A percentile compares a stretch with the other conserved stretches of the same genome.
phyloP scores from a whole-genome alignment of 345 rosid species.

The Luvunga scandens region DNA sequence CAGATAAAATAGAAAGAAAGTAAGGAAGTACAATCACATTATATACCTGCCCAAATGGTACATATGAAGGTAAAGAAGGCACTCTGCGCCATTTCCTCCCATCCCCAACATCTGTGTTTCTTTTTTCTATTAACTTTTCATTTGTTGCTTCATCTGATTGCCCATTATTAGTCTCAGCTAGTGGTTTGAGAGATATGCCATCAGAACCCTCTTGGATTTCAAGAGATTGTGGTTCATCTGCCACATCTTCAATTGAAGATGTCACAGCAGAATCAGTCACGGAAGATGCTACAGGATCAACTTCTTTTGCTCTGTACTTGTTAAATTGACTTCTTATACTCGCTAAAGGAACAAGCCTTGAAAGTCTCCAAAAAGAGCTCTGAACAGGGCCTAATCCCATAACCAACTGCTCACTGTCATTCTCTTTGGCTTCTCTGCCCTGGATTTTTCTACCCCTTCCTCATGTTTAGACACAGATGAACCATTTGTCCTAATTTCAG shows the following conservation, averaged over 20 bases:
- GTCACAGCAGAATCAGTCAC: slow-evolving; percentile 36
- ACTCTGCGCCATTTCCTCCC: slow-evolving; percentile 64
- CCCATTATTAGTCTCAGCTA: slow-evolving; percentile 41
- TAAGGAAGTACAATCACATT: slow-evolving; percentile 10
- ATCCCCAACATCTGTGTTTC: slow-evolving; percentile 31
- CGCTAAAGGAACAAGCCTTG: slow-evolving; percentile 82
- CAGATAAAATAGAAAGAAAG: slow-evolving; percentile 2
- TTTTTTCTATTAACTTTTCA: slow-evolving; percentile 43
- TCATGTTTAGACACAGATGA: slow-evolving; percentile 32
- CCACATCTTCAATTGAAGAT: slow-evolving; percentile 57
- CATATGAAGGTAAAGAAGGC: slow-evolving; percentile 87
- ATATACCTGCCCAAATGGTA: slow-evolving; percentile 90
- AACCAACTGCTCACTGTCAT: slow-evolving; percentile 69
- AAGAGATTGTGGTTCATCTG: slow-evolving; percentile 74
- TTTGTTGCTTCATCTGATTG: slow-evolving; percentile 29
- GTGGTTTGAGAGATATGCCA: slow-evolving; percentile 87
- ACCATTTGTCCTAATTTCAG: slow-evolving; percentile 43
- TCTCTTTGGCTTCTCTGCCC: slow-evolving; percentile 43
- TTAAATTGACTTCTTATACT: slow-evolving; percentile 61
- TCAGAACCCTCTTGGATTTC: slow-evolving; percentile 95
- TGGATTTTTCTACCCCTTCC: slow-evolving; percentile 39
- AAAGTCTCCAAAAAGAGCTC: slow-evolving; percentile 92
- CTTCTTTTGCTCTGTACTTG: slow-evolving; percentile 55
- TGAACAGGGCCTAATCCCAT: slow-evolving; percentile 94
- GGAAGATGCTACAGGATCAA: slow-evolving; percentile 41